Evolutionary conservation across 345 rosid species (phyloP).

Genomic region (Eucalyptus cloeziana): DNA sequence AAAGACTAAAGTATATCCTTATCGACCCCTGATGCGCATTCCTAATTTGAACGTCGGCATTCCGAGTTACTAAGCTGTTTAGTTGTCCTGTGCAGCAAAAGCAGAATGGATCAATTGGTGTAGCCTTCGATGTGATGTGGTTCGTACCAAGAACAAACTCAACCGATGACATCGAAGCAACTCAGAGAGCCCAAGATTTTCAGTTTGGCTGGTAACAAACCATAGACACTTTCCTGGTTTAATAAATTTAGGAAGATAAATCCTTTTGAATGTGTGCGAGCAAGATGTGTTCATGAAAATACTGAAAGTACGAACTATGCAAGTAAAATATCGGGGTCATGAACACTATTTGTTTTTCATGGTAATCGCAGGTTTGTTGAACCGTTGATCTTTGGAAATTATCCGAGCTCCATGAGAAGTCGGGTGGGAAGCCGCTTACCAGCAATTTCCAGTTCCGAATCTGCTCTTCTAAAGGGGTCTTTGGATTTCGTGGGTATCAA

Average conservation of each 20-base stretch:
- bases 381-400: conserved; percentile 79
- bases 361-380: conserved; percentile 66
- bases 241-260: background rate
- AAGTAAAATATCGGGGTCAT: background rate
- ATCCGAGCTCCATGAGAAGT: conserved; percentile 76
- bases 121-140: conserved; percentile 81
- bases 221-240: background rate
- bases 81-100: conserved; percentile 24
- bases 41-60: background rate
- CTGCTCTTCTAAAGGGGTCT: conserved; percentile 64
- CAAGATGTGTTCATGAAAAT: background rate
- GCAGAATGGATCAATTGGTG: conserved; percentile 68
- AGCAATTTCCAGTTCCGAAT: conserved; percentile 39
- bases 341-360: background rate
- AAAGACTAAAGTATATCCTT: background rate
- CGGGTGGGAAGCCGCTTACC: conserved; percentile 78
- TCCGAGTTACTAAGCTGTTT: background rate
- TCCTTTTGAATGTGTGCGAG: background rate
- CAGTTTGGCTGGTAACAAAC: conserved; percentile 82
- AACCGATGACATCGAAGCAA: conserved; percentile 54
- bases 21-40: background rate
- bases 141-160: conserved; percentile 49
- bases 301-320: background rate
- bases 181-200: conserved; percentile 94
- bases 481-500: conserved; percentile 89